phyloP scores from a whole-genome alignment of 2,329 filamentous ascomycete genomes.

The Cladobotryum mycophilum region DNA sequence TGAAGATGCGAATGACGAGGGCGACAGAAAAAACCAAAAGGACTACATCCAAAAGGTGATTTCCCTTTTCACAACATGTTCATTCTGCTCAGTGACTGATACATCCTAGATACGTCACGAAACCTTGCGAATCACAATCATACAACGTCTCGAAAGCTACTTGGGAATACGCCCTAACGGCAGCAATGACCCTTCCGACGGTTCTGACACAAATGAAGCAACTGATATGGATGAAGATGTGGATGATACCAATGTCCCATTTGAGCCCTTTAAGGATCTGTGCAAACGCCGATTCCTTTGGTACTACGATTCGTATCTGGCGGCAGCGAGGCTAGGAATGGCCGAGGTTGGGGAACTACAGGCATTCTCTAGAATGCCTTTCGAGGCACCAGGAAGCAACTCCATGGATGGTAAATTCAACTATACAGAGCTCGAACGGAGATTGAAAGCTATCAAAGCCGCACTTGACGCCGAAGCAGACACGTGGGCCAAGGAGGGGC shows the following conservation, averaged over 20 bases:
- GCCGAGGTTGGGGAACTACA: conserved; percentile 57
- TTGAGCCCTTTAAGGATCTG: conserved; percentile 83
- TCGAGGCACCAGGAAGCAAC: conserved; percentile 65
- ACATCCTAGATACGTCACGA: conserved; percentile 74
- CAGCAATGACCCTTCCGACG: conserved; percentile 22
- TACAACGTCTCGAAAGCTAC: conserved; percentile 76
- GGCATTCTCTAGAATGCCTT: conserved; percentile 75
- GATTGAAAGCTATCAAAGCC: conserved; percentile 62
- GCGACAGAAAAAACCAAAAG: conserved; percentile 67
- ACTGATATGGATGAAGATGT: conserved; percentile 36
- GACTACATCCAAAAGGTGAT: conserved; percentile 72
- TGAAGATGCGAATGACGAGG: conserved; percentile 62
- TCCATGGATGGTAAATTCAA: conserved; percentile 82
- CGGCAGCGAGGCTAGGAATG: conserved; percentile 60
- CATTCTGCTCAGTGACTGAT: not conserved
- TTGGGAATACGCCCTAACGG: conserved; percentile 57
- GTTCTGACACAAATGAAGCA: conserved; percentile 32
- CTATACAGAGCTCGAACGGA: conserved; percentile 65
- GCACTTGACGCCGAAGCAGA: conserved; percentile 66
- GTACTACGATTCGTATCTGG: conserved; percentile 87
- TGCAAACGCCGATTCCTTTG: conserved; percentile 89
- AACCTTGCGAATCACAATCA: conserved; percentile 76
- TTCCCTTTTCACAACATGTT: not conserved
- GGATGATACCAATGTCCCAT: conserved; percentile 52
- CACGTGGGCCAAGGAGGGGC: conserved; percentile 65